Evolutionary conservation across 352 stramenopile genomes (phyloP).

Genomic region (Globisporangium iwayamae): DNA sequence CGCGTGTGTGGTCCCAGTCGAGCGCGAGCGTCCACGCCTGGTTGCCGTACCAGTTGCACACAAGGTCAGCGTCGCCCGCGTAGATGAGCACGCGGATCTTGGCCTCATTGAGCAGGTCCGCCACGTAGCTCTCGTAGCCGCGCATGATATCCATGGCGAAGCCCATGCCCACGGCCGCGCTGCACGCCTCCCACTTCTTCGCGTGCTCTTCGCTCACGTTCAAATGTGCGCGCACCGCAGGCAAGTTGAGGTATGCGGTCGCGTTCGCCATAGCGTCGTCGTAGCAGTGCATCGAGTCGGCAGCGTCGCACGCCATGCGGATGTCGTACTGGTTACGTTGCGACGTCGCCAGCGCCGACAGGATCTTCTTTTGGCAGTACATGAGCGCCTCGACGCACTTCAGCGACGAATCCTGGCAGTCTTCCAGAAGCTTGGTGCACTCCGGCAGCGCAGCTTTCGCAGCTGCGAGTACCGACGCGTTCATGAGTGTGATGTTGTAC

Average conservation of each 20-base stretch:
- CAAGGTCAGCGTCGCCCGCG: conserved; percentile 91
- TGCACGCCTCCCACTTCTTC: conserved; percentile 77
- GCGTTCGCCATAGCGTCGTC: conserved; percentile 35
- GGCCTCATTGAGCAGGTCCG: conserved; percentile 57
- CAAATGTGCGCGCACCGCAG: conserved; percentile 16
- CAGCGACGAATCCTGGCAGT: conserved; percentile 32
- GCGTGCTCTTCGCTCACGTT: conserved; percentile 15
- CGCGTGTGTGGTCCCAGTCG: conserved; percentile 12
- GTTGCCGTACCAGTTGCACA: conserved; percentile 94
- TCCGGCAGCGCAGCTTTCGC: neutral
- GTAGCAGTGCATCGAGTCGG: conserved; percentile 22
- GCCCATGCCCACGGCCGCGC: conserved; percentile 79
- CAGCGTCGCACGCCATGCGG: conserved; percentile 28
- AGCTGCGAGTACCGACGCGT: conserved; percentile 22
- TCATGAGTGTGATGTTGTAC: conserved; percentile 68
- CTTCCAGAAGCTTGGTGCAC: conserved; percentile 25
- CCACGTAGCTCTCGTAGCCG: conserved; percentile 85
- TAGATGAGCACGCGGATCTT: conserved; percentile 85
- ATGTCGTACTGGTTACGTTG: conserved; percentile 70
- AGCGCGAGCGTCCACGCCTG: conserved; percentile 74
- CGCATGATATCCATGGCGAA: conserved; percentile 72
- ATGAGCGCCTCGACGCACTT: conserved; percentile 22
- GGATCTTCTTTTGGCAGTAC: conserved; percentile 19
- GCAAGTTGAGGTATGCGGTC: conserved; percentile 38
- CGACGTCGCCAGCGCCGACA: conserved; percentile 32